Percentiles rank a stretch among this genome's conserved stretches.
Conservation (phyloP, 2,329 filamentous ascomycete genomes). For the Ceratocystis albifundus region DNA sequence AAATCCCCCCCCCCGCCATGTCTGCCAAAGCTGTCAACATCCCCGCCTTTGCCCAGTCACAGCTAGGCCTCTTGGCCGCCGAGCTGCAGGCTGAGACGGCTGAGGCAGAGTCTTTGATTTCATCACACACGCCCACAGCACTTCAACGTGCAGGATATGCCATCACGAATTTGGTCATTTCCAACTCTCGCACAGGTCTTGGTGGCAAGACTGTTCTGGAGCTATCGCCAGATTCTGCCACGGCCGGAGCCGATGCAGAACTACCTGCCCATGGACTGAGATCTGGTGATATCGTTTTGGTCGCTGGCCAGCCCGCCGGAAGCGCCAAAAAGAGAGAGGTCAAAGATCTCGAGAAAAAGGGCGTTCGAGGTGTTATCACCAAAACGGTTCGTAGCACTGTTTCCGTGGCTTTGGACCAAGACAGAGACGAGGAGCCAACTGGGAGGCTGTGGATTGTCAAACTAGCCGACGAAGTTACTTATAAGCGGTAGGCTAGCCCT, state of each 20-base stretch:
- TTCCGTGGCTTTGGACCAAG: slow-evolving; percentile 53
- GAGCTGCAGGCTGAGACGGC: slow-evolving; percentile 63
- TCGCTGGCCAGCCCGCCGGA: slow-evolving; percentile 63
- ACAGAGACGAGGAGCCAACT: slow-evolving; percentile 35
- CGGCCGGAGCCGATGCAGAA: slow-evolving; percentile 36
- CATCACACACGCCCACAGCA: slow-evolving; percentile 53
- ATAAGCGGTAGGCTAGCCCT: slow-evolving; percentile 38
- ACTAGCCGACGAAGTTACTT: slow-evolving; percentile 57
- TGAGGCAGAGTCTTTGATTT: slow-evolving; percentile 56
- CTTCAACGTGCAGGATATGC: slow-evolving; percentile 70
- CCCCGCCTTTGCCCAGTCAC: slow-evolving; percentile 55
- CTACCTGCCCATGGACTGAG: slow-evolving; percentile 66
- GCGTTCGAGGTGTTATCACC: slow-evolving; percentile 58
- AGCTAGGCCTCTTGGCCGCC: slow-evolving; percentile 56
- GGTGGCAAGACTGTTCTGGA: slow-evolving; percentile 87
- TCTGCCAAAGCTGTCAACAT: slow-evolving; percentile 44
- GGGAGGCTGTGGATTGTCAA: slow-evolving; percentile 54
- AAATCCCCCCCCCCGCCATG: slow-evolving; percentile 30
- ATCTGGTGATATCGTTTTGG: slow-evolving; percentile 64
- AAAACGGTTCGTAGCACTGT: slow-evolving; percentile 48
- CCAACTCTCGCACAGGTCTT: slow-evolving; percentile 71
- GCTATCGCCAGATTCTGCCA: slow-evolving; percentile 60
- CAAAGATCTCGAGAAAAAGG: slow-evolving; percentile 56
- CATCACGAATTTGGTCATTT: slow-evolving; percentile 61
- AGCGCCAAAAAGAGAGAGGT: slow-evolving; percentile 62